Percentiles rank a stretch among this genome's conserved stretches.
These are phyloP conservation scores for Phoma sp. DNA, from an alignment of 2,329 filamentous ascomycete species.

Conservation along the genomic window DNA sequence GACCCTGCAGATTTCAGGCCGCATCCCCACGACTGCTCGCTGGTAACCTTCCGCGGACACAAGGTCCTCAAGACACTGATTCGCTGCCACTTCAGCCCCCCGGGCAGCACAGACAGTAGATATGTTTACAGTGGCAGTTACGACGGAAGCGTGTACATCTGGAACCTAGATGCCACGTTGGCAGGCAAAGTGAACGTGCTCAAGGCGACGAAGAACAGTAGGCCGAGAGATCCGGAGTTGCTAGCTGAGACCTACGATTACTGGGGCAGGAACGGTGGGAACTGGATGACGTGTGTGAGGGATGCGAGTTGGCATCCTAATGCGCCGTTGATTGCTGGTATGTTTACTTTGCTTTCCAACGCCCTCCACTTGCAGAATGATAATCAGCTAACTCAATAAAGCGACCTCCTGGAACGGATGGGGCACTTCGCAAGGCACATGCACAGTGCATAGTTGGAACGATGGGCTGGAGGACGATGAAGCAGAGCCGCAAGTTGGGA, in stretches of 20 bases:
- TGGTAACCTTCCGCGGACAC: constrained; percentile 94
- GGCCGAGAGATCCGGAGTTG: constrained; percentile 61
- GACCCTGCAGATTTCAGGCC: constrained; percentile 70
- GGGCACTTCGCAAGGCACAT: constrained; percentile 74
- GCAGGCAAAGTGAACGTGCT: constrained; percentile 80
- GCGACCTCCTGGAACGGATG: constrained; percentile 85
- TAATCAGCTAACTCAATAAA: constrained; percentile 43
- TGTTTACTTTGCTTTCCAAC: constrained; percentile 30
- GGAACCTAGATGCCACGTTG: constrained; percentile 88
- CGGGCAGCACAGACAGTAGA: constrained; percentile 81
- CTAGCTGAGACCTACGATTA: constrained; percentile 64
- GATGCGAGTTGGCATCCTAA: constrained; percentile 92
- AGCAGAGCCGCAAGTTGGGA: constrained; percentile 43
- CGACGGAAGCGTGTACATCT: constrained; percentile 88
- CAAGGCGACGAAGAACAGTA: constrained; percentile 68
- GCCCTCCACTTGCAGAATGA: background rate
- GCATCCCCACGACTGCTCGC: constrained; percentile 84
- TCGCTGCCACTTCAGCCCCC: constrained; percentile 92
- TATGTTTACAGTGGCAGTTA: constrained; percentile 94
- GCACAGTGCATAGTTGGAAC: constrained; percentile 79
- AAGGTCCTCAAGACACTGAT: constrained; percentile 88
- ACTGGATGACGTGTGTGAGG: constrained; percentile 80
- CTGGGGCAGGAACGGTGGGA: constrained; percentile 60
- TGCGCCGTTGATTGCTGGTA: constrained; percentile 77
- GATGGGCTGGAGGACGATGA: constrained; percentile 70